phyloP scores from a whole-genome alignment of 768 basidiomycete species.

The Terana coerulea region DNA sequence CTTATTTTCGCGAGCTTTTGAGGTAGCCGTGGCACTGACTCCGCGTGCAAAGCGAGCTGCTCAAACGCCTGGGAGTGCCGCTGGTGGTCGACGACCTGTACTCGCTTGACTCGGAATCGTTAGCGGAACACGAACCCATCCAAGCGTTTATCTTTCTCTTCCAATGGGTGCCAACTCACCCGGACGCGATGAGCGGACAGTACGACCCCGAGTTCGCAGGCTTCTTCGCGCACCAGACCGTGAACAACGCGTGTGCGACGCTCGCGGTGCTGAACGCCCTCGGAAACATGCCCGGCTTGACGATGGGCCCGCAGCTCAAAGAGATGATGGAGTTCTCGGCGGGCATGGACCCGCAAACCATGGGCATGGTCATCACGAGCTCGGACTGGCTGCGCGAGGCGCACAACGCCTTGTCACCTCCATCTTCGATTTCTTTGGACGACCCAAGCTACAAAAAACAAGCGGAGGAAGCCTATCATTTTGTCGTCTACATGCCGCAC shows the following conservation, averaged over 20 bases:
- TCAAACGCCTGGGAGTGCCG: slow-evolving; percentile 78
- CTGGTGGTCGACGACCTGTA: slow-evolving; percentile 87
- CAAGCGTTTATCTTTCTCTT: slow-evolving; percentile 94
- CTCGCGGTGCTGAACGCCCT: slow-evolving; percentile 90
- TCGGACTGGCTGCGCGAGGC: slow-evolving; percentile 78
- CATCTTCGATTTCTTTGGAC: slow-evolving; percentile 82
- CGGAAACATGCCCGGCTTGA: slow-evolving; percentile 69
- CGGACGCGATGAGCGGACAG: slow-evolving; percentile 46
- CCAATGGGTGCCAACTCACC: slow-evolving; percentile 73
- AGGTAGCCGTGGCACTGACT: too few relatives aligned
- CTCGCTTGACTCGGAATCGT: slow-evolving; percentile 71
- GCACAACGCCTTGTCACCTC: slow-evolving; percentile 92
- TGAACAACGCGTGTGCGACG: slow-evolving; percentile 97
- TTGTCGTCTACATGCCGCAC: slow-evolving; percentile 88
- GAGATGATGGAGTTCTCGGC: slow-evolving; percentile 74
- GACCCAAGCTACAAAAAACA: slow-evolving; percentile 68
- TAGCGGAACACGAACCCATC: slow-evolving; percentile 74
- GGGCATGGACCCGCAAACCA: slow-evolving; percentile 85
- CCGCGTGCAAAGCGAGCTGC: slow-evolving; percentile 54
- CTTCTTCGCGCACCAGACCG: slow-evolving; percentile 91
- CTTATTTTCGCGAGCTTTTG: background rate
- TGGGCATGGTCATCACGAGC: slow-evolving; percentile 77
- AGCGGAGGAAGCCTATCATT: slow-evolving; percentile 89
- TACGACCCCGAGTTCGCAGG: slow-evolving; percentile 77
- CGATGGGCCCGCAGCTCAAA: slow-evolving; percentile 61